Percentiles rank a stretch among this genome's conserved stretches.
phyloP scores from a whole-genome alignment of 768 basidiomycete genomes.

The Amanita thiersii region DNA sequence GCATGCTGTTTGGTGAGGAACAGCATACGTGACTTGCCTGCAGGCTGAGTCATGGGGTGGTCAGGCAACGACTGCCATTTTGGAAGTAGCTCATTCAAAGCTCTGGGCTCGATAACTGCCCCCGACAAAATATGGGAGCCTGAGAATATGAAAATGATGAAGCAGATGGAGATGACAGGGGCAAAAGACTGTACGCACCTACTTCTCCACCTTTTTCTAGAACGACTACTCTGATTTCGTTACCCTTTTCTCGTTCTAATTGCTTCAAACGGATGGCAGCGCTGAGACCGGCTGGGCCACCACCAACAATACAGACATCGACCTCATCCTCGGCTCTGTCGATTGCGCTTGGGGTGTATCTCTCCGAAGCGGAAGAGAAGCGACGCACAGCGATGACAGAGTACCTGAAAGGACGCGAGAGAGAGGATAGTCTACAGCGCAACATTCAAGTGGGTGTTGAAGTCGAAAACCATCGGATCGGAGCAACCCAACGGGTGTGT shows the following conservation, averaged over 20 bases:
- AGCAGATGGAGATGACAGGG: not conserved
- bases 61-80: slow-evolving; percentile 58
- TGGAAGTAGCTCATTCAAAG: slow-evolving; percentile 85
- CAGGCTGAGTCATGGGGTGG: slow-evolving; percentile 78
- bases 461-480: no score
- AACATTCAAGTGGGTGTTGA: no score
- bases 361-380: slow-evolving; percentile 2
- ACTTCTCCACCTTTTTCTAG: slow-evolving; percentile 93
- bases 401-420: not conserved
- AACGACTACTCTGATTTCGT: slow-evolving; percentile 84
- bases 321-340: slow-evolving; percentile 88
- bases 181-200: slow-evolving; percentile 41
- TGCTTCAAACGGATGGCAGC: slow-evolving; percentile 97
- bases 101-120: slow-evolving; percentile 88
- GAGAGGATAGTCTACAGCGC: not conserved
- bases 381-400: not conserved
- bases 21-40: slow-evolving; percentile 76
- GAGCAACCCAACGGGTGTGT: no score
- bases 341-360: slow-evolving; percentile 20
- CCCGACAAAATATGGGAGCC: slow-evolving; percentile 95
- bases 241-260: slow-evolving; percentile 71
- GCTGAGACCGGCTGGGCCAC: slow-evolving; percentile 88
- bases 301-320: slow-evolving; percentile 96
- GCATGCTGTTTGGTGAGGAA: slow-evolving; percentile 64
- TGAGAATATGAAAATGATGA: slow-evolving; percentile 18